Base-by-base conservation (phyloP, 2,329 filamentous ascomycete genomes). In the Tolypocladium capitatum region DNA sequence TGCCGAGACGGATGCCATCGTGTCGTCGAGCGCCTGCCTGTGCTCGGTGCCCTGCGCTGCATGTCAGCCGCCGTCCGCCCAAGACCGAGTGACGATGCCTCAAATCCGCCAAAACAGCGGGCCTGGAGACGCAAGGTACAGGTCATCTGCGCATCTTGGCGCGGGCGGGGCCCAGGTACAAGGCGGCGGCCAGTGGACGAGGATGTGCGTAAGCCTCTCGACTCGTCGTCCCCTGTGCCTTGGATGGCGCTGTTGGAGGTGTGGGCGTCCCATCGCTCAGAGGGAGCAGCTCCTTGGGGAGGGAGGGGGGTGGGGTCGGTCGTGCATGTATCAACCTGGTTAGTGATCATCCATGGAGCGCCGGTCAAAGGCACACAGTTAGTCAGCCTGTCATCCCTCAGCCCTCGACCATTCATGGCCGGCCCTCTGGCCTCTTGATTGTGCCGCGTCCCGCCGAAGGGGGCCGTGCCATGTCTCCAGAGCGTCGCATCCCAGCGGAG, bases 131-230 rank as follows among this genome's bases (percentile, higher is more conserved):
- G 62, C 58, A 62, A 64, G 62, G 62, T 60, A 64, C 62, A 63
- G 59, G 61, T 63, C 61, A 63, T 60, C 62, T 63, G 60, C 61
- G 51, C 60, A 56, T 49, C 42, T 60, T 58, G 57, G 60, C 58
- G 60, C 53, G 56, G 55, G 55, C 57, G 52, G 58, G 60, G 49
- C 46, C 56, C 60, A 63, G 61, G 60, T 61, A 61, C 60, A 61
- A 57, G 59, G 59, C 58, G 59, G 59, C 58, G 56, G 52, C 53
- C 53, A 44, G 45, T 42, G 24, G 34, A 36, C 33, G 43, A 30
- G 47, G 42, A 14, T 20, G 10, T 45, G 31, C 43, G 13, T 31
- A 34, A 18, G 20, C 43, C 43, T 34, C 43, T 45, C 43, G 18
- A 32, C 36, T 40, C 20, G 13, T 27, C n/a, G n/a, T n/a, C n/a